Percentiles rank a stretch among this genome's conserved stretches.
These are phyloP conservation scores for Aspergillus sclerotioniger DNA, from an alignment of 495 filamentous ascomycete species.

Conservation along the genomic window DNA sequence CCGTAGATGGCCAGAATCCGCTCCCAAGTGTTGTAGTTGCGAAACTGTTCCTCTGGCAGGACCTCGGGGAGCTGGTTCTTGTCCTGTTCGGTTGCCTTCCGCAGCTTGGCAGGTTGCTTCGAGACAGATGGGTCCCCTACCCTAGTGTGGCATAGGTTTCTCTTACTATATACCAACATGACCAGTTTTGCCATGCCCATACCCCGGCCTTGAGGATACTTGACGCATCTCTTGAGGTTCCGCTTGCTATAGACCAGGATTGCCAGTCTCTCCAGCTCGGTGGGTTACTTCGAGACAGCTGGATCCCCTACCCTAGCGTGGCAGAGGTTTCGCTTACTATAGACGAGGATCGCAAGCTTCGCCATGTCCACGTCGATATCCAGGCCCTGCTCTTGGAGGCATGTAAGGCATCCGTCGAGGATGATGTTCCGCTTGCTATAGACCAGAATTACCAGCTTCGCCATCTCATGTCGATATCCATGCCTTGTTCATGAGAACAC, in stretches of 20 bases:
- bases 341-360: too few species aligned
- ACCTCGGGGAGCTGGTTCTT: not conserved
- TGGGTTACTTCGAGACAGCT: not conserved
- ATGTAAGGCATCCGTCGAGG: too few species aligned
- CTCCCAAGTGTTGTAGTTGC: not conserved
- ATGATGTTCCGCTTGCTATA: slow-evolving; percentile 6
- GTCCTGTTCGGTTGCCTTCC: not conserved
- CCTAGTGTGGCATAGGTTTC: slow-evolving; percentile 2
- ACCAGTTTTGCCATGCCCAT: too few species aligned
- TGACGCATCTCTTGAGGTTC: too few species aligned
- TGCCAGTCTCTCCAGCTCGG: not conserved
- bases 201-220: too few species aligned
- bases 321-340: too few species aligned
- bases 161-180: too few species aligned
- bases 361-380: too few species aligned
- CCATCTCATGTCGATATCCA: slow-evolving; percentile 6
- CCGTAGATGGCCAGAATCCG: not conserved
- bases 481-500: not conserved
- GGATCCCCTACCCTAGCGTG: not conserved
- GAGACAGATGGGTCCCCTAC: not conserved
- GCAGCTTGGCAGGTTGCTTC: not conserved
- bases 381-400: too few species aligned
- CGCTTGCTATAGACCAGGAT: too few species aligned
- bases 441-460: slow-evolving; percentile 5
- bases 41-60: slow-evolving; percentile 2